Evolutionary conservation across 2,329 filamentous ascomycete species (phyloP).

Genomic region (Hymenoscyphus repandus): DNA sequence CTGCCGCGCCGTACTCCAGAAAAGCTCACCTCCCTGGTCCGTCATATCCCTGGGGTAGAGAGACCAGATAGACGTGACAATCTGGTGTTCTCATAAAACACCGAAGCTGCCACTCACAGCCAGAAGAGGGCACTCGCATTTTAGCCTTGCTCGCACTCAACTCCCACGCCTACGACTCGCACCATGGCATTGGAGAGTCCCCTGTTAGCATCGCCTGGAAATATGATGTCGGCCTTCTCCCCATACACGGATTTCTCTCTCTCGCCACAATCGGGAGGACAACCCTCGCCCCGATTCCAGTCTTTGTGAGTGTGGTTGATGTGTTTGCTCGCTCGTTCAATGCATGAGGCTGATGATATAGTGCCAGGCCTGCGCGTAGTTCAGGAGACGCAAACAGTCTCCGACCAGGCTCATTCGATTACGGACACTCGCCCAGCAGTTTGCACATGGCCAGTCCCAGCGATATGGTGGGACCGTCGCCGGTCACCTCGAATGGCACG

Average conservation of each 20-base stretch:
- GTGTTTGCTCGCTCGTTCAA: not conserved
- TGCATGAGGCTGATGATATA: constrained; percentile 10
- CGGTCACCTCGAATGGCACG: constrained; percentile 80
- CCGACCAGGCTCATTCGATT: constrained; percentile 43
- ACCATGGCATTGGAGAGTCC: constrained; percentile 58
- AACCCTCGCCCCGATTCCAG: constrained; percentile 42
- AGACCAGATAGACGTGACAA: constrained; percentile 4
- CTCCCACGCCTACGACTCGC: constrained; percentile 9
- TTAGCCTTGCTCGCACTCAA: constrained; percentile 10
- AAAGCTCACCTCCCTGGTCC: not conserved
- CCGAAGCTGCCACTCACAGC: constrained; percentile 11
- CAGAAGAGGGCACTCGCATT: constrained; percentile 15
- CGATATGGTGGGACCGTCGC: constrained; percentile 73
- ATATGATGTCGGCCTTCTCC: constrained; percentile 49
- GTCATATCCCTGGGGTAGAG: not conserved
- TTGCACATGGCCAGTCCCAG: constrained; percentile 54
- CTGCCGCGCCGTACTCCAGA: constrained; percentile 1
- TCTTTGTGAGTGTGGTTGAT: constrained; percentile 41
- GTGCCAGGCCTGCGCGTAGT: constrained; percentile 39
- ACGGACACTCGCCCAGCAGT: constrained; percentile 25
- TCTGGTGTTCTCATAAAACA: constrained; percentile 15
- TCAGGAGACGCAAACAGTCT: constrained; percentile 44
- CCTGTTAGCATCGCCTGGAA: constrained; percentile 56
- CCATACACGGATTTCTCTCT: constrained; percentile 50
- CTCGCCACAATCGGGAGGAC: constrained; percentile 46